These are phyloP conservation scores for Schizosaccharomyces lindneri DNA, from an alignment of 805 yeast species.

Conservation along the genomic window DNA sequence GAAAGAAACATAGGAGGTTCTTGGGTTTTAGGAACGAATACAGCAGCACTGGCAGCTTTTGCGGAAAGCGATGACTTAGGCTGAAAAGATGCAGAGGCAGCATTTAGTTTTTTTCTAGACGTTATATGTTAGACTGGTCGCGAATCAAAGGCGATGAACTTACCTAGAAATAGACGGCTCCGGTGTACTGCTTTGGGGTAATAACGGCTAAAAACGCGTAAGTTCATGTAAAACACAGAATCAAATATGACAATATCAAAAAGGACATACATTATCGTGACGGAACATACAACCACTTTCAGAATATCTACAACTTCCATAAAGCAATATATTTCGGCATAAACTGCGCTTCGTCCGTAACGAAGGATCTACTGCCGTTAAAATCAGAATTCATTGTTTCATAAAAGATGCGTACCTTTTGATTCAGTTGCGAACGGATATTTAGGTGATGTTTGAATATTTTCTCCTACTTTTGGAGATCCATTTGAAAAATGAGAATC, in stretches of 20 bases:
- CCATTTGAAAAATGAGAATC: background rate
- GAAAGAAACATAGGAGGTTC: background rate
- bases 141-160: background rate
- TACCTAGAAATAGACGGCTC: background rate
- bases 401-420: background rate
- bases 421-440: background rate
- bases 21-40: background rate
- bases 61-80: conserved; percentile 14
- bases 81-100: conserved; percentile 31
- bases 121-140: background rate
- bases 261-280: conserved; percentile 25
- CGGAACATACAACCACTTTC: conserved; percentile 69
- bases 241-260: background rate
- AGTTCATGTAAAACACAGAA: too few relatives aligned
- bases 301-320: conserved; percentile 72
- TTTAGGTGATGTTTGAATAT: background rate
- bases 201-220: too few relatives aligned
- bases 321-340: conserved; percentile 20
- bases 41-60: background rate
- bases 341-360: background rate
- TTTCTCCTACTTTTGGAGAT: background rate
- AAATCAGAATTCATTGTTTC: too few relatives aligned
- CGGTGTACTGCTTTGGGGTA: background rate
- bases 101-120: conserved; percentile 19
- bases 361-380: background rate